phyloP scores from a whole-genome alignment of 2,329 filamentous ascomycete genomes.

The Talaromyces sp. region DNA sequence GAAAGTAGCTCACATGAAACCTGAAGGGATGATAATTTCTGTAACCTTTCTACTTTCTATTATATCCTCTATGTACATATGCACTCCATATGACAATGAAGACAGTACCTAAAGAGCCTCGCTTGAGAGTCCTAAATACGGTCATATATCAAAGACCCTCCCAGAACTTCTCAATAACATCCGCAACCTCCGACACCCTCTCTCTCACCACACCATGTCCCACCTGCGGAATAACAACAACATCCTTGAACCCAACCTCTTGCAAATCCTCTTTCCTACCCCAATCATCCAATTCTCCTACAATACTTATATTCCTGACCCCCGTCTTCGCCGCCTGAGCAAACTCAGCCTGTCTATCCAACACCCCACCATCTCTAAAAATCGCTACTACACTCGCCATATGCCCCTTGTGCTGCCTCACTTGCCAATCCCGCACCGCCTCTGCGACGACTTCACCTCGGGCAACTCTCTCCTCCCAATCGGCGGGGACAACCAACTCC shows the following conservation, averaged over 20 bases:
- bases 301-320: constrained; percentile 26
- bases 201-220: constrained; percentile 41
- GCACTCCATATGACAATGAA: not conserved
- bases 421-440: constrained; percentile 48
- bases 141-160: constrained; percentile 23
- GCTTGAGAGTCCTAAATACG: no score
- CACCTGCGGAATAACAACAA: constrained; percentile 33
- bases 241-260: constrained; percentile 30
- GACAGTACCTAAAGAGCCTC: not conserved
- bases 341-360: constrained; percentile 36
- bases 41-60: not conserved
- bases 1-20: no score
- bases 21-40: no score
- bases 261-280: constrained; percentile 29
- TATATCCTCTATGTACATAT: not conserved
- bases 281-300: constrained; percentile 36
- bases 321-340: constrained; percentile 21
- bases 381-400: constrained; percentile 43
- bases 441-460: constrained; percentile 45
- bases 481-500: constrained; percentile 35
- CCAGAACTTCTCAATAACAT: constrained; percentile 26
- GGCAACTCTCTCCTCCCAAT: constrained; percentile 43
- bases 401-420: constrained; percentile 44
- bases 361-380: constrained; percentile 43
- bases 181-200: constrained; percentile 33